Evolutionary conservation across 83 land plant genomes (phyloP).

Genomic region (Larix sibirica): DNA sequence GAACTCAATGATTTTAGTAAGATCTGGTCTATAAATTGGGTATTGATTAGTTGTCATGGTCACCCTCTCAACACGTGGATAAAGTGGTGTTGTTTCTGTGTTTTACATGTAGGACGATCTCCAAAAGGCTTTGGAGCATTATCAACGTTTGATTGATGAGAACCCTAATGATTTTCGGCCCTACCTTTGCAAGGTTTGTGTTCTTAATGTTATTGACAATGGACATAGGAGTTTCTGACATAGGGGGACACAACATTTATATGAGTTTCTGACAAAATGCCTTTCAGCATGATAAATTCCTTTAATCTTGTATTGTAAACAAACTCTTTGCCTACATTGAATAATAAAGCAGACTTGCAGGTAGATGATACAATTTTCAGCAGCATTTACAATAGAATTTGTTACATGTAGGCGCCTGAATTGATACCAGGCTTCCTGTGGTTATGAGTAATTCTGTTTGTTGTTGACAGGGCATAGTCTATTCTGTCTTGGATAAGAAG

Average conservation of each 20-base stretch:
- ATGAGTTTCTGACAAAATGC: not conserved
- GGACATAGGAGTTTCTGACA: not conserved
- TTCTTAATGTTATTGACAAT: not conserved
- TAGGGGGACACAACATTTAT: too few species aligned
- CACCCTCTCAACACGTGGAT: not conserved
- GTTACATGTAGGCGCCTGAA: not conserved
- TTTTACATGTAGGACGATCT: slow-evolving; percentile 45
- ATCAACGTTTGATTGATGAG: slow-evolving; percentile 46
- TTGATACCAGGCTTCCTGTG: not conserved
- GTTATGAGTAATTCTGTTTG: not conserved
- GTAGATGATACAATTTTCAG: not conserved
- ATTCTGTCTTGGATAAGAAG: slow-evolving; percentile 52
- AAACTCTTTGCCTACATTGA: not conserved
- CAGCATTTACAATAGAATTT: not conserved
- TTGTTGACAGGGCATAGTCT: slow-evolving; percentile 62
- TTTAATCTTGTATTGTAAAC: not conserved
- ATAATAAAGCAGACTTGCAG: not conserved
- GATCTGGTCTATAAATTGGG: not conserved
- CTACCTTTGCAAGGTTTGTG: slow-evolving; percentile 57
- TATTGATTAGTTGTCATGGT: not conserved
- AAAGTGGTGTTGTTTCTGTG: not conserved
- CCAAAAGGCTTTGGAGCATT: slow-evolving; percentile 44
- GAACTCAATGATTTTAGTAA: not conserved
- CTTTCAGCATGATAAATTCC: not conserved
- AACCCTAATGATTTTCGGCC: slow-evolving; percentile 74